Conservation (phyloP, 805 yeast genomes). For the Sugiyamaella mastotermitis region DNA sequence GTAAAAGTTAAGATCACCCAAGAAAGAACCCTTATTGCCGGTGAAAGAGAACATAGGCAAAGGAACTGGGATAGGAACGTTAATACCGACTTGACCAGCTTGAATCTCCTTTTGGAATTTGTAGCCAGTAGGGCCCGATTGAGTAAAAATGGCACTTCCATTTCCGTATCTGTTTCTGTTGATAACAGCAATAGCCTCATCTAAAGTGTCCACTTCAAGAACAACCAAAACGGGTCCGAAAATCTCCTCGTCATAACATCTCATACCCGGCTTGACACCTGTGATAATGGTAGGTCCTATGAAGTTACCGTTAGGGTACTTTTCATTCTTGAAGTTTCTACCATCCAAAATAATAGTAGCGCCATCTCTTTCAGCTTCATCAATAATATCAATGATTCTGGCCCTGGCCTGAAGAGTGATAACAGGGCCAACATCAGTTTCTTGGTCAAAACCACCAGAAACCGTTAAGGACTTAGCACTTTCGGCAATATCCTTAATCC, state of each 20-base stretch:
- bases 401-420: conserved; percentile 53
- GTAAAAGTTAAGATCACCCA: conserved; percentile 74
- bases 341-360: conserved; percentile 62
- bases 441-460: conserved; percentile 58
- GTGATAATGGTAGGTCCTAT: conserved; percentile 64
- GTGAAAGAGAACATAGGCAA: conserved; percentile 78
- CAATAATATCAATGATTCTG: conserved; percentile 51
- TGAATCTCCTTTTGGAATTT: conserved; percentile 62
- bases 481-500: conserved; percentile 54
- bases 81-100: conserved; percentile 71
- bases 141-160: conserved; percentile 65
- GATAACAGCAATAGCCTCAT: conserved; percentile 60
- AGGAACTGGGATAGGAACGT: conserved; percentile 77
- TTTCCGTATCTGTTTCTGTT: conserved; percentile 63
- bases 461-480: conserved; percentile 53
- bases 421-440: conserved; percentile 64
- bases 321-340: conserved; percentile 42
- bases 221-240: conserved; percentile 68
- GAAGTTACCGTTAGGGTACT: conserved; percentile 59
- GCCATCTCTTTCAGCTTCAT: conserved; percentile 53
- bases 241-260: conserved; percentile 66
- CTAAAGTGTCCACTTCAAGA: conserved; percentile 55
- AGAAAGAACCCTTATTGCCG: conserved; percentile 67
- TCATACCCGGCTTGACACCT: conserved; percentile 59
- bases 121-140: conserved; percentile 64